Percentiles rank a stretch among this genome's conserved stretches.
Conservation (phyloP, 148 eudicot species). For the Cornus suecica region DNA sequence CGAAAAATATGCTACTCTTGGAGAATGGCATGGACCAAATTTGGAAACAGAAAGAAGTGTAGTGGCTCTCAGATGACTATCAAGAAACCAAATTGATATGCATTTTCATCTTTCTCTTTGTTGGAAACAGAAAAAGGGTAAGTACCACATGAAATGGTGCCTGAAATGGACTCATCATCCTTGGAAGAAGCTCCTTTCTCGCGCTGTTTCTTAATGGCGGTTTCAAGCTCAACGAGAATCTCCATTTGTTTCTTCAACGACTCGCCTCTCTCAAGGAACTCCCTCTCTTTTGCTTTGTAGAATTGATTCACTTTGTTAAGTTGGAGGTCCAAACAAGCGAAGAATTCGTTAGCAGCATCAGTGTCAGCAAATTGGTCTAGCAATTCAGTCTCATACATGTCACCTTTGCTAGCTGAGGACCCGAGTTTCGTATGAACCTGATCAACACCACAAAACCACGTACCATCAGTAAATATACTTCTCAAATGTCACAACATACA, state of each 20-base stretch:
- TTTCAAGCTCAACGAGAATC: slow-evolving; percentile 58
- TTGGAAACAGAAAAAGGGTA: neutral
- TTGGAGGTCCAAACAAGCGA: slow-evolving; percentile 68
- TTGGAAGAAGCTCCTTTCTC: slow-evolving; percentile 34
- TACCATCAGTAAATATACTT: too few species aligned
- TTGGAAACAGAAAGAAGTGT: neutral
- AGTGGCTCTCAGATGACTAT: neutral
- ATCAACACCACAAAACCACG: slow-evolving; percentile 13
- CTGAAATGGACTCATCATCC: slow-evolving; percentile 74
- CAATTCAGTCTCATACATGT: slow-evolving; percentile 74
- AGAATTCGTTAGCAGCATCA: slow-evolving; percentile 74
- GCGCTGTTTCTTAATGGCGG: slow-evolving; percentile 39
- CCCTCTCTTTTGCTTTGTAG: slow-evolving; percentile 65
- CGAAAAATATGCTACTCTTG: too few species aligned
- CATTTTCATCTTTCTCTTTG: neutral
- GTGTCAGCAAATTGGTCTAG: slow-evolving; percentile 72
- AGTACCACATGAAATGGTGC: slow-evolving; percentile 68
- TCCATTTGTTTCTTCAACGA: slow-evolving; percentile 68
- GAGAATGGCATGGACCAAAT: neutral
- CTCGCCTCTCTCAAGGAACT: slow-evolving; percentile 80
- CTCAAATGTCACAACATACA: too few species aligned
- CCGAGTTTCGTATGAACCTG: slow-evolving; percentile 81
- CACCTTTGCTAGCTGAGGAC: slow-evolving; percentile 54
- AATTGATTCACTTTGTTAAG: slow-evolving; percentile 95
- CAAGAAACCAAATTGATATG: too few species aligned